Conservation (phyloP, 2,329 filamentous ascomycete species). For the Fusarium pseudonygamai region DNA sequence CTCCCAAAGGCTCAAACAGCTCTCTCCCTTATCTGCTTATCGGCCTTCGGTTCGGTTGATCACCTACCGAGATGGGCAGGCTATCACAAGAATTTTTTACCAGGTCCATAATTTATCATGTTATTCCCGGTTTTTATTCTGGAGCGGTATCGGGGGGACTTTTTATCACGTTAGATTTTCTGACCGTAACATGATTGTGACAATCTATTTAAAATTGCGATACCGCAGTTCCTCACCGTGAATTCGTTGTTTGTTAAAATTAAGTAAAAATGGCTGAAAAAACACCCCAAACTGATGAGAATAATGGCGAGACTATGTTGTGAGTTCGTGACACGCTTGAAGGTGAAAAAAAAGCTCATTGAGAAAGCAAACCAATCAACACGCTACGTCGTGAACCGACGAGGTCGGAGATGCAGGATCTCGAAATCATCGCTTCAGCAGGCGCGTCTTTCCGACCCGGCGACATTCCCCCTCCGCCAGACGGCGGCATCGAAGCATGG, state of each 20-base stretch:
- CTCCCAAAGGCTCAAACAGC: too few relatives aligned
- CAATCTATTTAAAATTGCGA: background rate
- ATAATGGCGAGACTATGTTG: background rate
- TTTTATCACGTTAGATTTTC: background rate
- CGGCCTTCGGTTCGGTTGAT: background rate
- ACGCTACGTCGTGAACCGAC: background rate
- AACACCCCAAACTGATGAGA: background rate
- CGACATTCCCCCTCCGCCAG: constrained; percentile 31
- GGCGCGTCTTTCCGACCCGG: constrained; percentile 14
- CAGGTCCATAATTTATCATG: background rate
- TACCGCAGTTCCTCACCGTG: background rate
- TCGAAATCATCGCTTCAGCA: constrained; percentile 8
- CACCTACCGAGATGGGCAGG: background rate
- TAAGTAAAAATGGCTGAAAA: background rate
- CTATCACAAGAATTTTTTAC: background rate
- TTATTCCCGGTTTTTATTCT: constrained; percentile 1
- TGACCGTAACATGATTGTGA: background rate
- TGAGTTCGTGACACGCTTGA: background rate
- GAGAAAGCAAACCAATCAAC: background rate
- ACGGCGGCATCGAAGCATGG: constrained; percentile 47
- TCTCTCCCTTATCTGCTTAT: background rate
- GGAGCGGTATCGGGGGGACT: constrained; percentile 3
- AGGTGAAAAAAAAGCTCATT: background rate
- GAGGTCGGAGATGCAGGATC: constrained; percentile 19
- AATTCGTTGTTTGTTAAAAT: too few relatives aligned